A percentile compares a stretch with the other conserved stretches of the same genome.
Conservation (phyloP, 2,329 filamentous ascomycete species). For the Aspergillus tubingensis region DNA sequence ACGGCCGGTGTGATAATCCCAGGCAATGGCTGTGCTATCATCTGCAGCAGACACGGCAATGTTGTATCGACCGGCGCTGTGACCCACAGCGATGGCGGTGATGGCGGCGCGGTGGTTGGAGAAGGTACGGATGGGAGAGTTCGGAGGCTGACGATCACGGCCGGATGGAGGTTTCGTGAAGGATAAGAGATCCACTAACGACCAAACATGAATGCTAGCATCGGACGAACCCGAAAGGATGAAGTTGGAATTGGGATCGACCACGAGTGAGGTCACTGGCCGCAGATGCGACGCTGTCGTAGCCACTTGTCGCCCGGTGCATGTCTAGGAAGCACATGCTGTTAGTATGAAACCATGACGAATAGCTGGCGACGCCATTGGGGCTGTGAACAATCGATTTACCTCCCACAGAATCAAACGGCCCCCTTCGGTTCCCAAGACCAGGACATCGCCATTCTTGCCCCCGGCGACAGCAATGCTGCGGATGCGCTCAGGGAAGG, state of each 20-base stretch:
- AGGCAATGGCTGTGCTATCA: slow-evolving; percentile 87
- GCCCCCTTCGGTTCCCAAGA: slow-evolving; percentile 81
- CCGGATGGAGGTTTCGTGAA: slow-evolving; percentile 52
- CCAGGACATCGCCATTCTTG: slow-evolving; percentile 60
- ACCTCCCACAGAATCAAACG: slow-evolving; percentile 93
- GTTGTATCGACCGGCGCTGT: slow-evolving; percentile 71
- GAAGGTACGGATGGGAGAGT: slow-evolving; percentile 74
- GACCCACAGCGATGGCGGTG: slow-evolving; percentile 58
- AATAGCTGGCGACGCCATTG: not conserved
- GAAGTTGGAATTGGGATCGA: slow-evolving; percentile 63
- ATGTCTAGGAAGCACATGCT: slow-evolving; percentile 32
- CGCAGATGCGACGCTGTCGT: slow-evolving; percentile 47
- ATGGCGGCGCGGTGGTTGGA: slow-evolving; percentile 64
- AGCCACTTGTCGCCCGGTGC: slow-evolving; percentile 48
- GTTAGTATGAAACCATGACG: slow-evolving; percentile 9
- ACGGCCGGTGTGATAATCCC: slow-evolving; percentile 83
- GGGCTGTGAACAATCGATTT: slow-evolving; percentile 29
- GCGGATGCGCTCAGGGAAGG: slow-evolving; percentile 83
- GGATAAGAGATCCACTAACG: slow-evolving; percentile 71
- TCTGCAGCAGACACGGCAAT: slow-evolving; percentile 81
- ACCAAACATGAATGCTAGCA: slow-evolving; percentile 91
- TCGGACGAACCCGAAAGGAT: slow-evolving; percentile 59
- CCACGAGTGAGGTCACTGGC: slow-evolving; percentile 70
- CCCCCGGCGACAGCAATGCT: slow-evolving; percentile 72
- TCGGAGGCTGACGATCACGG: slow-evolving; percentile 45